Conservation (phyloP, 1,284 basidiomycete species). For the Cutaneotrichosporon arboriforme region DNA sequence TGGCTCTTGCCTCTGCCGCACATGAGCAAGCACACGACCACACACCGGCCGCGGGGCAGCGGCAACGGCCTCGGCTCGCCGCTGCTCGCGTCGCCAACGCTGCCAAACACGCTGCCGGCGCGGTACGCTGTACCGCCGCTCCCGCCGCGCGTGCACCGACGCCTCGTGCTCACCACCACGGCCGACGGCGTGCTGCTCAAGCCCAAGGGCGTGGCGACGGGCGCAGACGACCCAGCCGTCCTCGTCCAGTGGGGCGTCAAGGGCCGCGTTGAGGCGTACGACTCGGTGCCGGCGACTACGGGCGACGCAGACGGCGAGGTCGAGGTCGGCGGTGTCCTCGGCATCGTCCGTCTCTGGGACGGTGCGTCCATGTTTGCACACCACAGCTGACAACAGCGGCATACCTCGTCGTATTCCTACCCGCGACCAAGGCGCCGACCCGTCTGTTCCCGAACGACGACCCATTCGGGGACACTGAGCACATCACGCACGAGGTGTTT, state of each 20-base stretch:
- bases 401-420: conserved; percentile 45
- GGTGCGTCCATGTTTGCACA: conserved; percentile 23
- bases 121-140: conserved; percentile 42
- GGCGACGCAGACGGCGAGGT: conserved; percentile 21
- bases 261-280: conserved; percentile 28
- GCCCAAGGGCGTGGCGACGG: conserved; percentile 11
- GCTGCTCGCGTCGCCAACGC: conserved; percentile 1
- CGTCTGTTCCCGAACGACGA: conserved; percentile 30
- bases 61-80: too few relatives aligned
- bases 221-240: conserved; percentile 13
- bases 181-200: conserved; percentile 33
- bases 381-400: conserved; percentile 28
- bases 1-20: too few relatives aligned
- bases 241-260: conserved; percentile 40
- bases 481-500: conserved; percentile 27
- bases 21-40: not conserved
- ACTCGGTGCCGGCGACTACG: conserved; percentile 5
- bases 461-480: conserved; percentile 9
- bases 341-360: conserved; percentile 46
- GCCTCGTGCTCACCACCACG: conserved; percentile 19
- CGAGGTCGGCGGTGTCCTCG: conserved; percentile 43
- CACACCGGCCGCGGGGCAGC: not conserved
- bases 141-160: conserved; percentile 39
- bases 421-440: conserved; percentile 20
- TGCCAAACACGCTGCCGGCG: conserved; percentile 28